phyloP scores from a whole-genome alignment of 148 eudicot genomes.

The Camellia granthamiana region DNA sequence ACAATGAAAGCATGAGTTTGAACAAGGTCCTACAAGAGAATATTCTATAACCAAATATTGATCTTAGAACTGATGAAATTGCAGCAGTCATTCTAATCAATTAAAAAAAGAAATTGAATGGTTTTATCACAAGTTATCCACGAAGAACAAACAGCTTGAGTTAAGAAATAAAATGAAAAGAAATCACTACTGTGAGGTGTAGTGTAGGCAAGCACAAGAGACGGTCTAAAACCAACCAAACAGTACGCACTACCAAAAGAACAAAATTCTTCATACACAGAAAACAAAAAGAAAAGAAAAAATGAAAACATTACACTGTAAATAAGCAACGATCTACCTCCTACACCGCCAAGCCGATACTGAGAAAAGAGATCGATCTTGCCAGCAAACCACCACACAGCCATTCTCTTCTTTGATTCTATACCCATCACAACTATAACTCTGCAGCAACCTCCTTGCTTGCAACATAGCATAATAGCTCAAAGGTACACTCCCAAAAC shows the following conservation, averaged over 20 bases:
- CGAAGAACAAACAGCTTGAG: not conserved
- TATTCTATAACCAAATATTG: no score
- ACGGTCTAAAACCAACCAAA: constrained; percentile 9
- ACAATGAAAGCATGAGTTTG: no score
- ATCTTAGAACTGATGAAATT: no score
- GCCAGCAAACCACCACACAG: constrained; percentile 83
- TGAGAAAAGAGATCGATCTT: constrained; percentile 76
- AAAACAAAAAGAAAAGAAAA: not conserved
- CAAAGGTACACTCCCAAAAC: constrained; percentile 62
- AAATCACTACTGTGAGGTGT: constrained; percentile 3
- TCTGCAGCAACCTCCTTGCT: constrained; percentile 67
- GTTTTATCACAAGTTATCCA: not conserved
- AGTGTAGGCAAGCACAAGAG: constrained; percentile 9
- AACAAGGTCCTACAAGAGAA: no score
- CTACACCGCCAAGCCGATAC: constrained; percentile 87
- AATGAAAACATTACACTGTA: not conserved
- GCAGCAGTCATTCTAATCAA: no score
- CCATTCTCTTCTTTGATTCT: constrained; percentile 80
- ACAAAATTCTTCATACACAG: constrained; percentile 21
- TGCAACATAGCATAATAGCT: constrained; percentile 77
- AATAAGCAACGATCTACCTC: constrained; percentile 31
- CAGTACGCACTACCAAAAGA: constrained; percentile 29
- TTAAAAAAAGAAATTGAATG: not conserved
- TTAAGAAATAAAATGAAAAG: not conserved
- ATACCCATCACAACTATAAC: constrained; percentile 70